Evolutionary conservation across 1,284 basidiomycete species (phyloP).

Genomic region (Boletus semigastroideus): DNA sequence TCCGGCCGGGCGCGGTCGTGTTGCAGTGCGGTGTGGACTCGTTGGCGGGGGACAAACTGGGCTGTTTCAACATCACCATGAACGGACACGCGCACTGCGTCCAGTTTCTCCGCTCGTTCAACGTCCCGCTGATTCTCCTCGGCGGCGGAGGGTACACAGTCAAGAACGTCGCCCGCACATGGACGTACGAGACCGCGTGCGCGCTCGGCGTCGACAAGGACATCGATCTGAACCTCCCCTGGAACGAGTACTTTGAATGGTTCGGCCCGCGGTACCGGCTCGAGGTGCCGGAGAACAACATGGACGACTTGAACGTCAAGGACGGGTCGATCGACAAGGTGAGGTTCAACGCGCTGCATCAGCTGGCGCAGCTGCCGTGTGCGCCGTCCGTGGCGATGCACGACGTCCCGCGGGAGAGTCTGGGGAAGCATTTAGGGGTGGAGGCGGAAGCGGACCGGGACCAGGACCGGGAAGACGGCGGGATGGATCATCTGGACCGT

Average conservation of each 20-base stretch:
- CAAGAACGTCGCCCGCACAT: slow-evolving; percentile 92
- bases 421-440: slow-evolving; percentile 64
- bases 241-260: slow-evolving; percentile 98
- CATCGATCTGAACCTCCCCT: slow-evolving; percentile 84
- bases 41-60: slow-evolving; percentile 92
- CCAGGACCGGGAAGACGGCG: slow-evolving; percentile 41
- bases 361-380: slow-evolving; percentile 73
- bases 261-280: slow-evolving; percentile 95
- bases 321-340: slow-evolving; percentile 83
- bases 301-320: slow-evolving; percentile 90
- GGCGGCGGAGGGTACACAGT: slow-evolving; percentile 98
- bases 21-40: slow-evolving; percentile 98
- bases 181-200: slow-evolving; percentile 97
- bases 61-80: slow-evolving; percentile 96
- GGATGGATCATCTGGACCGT: slow-evolving; percentile 62
- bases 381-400: slow-evolving; percentile 91
- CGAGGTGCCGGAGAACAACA: slow-evolving; percentile 89
- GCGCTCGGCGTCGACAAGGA: slow-evolving; percentile 80
- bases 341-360: slow-evolving; percentile 77
- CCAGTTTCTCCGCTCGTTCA: slow-evolving; percentile 80
- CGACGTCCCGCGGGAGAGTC: slow-evolving; percentile 69
- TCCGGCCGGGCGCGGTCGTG: slow-evolving; percentile 85
- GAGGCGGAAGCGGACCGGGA: slow-evolving; percentile 35
- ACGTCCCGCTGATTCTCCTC: slow-evolving; percentile 87
- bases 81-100: slow-evolving; percentile 93